Conservation (phyloP, 148 eudicot genomes). For the Nepenthes gracilis region DNA sequence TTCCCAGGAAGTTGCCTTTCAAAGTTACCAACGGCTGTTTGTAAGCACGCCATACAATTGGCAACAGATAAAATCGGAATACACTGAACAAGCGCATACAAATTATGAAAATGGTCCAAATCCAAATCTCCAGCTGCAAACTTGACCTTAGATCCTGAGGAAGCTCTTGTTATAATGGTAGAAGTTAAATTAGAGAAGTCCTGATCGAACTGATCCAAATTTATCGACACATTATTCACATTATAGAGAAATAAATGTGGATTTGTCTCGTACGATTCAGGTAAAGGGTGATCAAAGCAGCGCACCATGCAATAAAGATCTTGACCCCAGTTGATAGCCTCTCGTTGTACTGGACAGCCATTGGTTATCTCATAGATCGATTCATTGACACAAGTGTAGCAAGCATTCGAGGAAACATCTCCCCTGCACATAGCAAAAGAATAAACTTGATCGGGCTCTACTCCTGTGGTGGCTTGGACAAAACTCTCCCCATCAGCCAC, state of each 20-base stretch:
- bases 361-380: not conserved
- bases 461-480: not conserved
- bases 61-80: conserved; percentile 10
- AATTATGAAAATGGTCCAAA: not conserved
- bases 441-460: not conserved
- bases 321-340: not conserved
- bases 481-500: not conserved
- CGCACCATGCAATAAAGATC: not conserved
- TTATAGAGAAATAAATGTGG: not conserved
- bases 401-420: not conserved
- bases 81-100: conserved; percentile 19
- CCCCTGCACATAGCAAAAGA: not conserved
- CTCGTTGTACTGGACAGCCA: not conserved
- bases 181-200: not conserved
- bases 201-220: not conserved
- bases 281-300: not conserved
- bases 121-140: conserved; percentile 8
- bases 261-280: not conserved
- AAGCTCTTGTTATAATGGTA: conserved; percentile 3
- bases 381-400: not conserved
- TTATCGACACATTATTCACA: not conserved
- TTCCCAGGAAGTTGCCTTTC: not conserved
- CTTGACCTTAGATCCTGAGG: conserved; percentile 7
- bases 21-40: not conserved
- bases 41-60: conserved; percentile 13